Conservation (phyloP, 306 rosid genomes). For the Cyclanthera cordifolia region DNA sequence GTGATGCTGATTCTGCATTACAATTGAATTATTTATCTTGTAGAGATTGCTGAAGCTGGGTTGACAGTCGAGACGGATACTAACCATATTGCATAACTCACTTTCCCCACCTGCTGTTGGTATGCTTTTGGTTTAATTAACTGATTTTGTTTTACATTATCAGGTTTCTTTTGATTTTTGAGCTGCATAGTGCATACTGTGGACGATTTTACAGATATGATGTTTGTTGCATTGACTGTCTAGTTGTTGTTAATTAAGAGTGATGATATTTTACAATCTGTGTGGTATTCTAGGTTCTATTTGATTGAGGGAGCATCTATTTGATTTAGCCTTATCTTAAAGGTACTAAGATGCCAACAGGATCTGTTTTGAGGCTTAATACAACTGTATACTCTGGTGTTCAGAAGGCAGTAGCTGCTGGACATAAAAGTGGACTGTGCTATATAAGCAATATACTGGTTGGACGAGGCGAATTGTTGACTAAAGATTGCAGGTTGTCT, state of each 20-base stretch:
- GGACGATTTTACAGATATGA: constrained; percentile 12
- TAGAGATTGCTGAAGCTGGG: neutral
- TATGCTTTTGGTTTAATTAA: neutral
- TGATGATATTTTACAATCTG: constrained; percentile 27
- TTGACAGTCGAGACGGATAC: neutral
- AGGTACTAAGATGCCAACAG: constrained; percentile 53
- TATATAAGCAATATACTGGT: constrained; percentile 13
- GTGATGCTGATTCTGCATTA: neutral
- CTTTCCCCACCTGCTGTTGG: neutral
- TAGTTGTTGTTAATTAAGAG: constrained; percentile 20
- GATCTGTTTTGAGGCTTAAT: constrained; percentile 43
- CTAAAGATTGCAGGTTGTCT: constrained; percentile 22
- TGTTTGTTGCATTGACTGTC: constrained; percentile 1
- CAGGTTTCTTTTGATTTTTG: constrained; percentile 26
- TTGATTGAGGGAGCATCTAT: constrained; percentile 12
- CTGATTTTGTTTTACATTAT: constrained; percentile 9
- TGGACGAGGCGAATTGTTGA: constrained; percentile 24
- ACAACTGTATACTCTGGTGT: constrained; percentile 31
- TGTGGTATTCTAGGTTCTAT: constrained; percentile 14
- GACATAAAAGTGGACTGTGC: constrained; percentile 19
- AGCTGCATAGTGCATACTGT: constrained; percentile 12
- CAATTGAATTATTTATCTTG: neutral
- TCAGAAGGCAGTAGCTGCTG: constrained; percentile 22
- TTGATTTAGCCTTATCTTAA: neutral
- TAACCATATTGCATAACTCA: neutral